A percentile compares a stretch with the other conserved stretches of the same genome.
phyloP scores from a whole-genome alignment of 2,329 filamentous ascomycete species.

The Xylaria sp. region DNA sequence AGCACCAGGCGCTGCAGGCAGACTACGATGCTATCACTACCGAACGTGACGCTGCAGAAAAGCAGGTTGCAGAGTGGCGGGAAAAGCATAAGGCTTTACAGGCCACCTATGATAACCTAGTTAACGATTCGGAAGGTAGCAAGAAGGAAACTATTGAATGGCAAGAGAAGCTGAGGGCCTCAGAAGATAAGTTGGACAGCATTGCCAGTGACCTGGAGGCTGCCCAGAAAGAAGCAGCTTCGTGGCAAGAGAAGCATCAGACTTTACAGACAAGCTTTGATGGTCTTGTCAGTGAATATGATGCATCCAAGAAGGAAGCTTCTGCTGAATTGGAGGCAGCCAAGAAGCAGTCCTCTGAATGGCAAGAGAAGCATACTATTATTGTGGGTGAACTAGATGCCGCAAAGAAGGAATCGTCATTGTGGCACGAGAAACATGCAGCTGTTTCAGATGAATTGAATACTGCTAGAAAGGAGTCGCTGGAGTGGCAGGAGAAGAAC shows the following conservation, averaged over 20 bases:
- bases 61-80: conserved; percentile 39
- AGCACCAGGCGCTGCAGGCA: conserved; percentile 20
- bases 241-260: conserved; percentile 38
- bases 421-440: conserved; percentile 41
- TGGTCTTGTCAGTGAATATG: conserved; percentile 37
- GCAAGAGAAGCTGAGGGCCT: conserved; percentile 45
- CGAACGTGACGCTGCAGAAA: conserved; percentile 37
- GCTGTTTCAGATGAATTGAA: conserved; percentile 40
- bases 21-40: conserved; percentile 10
- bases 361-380: conserved; percentile 40
- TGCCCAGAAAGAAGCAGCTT: conserved; percentile 42
- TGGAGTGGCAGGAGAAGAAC: conserved; percentile 42
- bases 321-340: conserved; percentile 45
- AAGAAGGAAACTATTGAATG: conserved; percentile 36
- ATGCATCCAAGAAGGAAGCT: conserved; percentile 40
- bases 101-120: conserved; percentile 36
- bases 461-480: conserved; percentile 42
- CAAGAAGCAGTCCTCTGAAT: conserved; percentile 47
- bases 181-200: conserved; percentile 37
- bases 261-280: conserved; percentile 26
- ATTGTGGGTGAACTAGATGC: conserved; percentile 40
- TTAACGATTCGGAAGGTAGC: conserved; percentile 42
- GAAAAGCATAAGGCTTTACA: conserved; percentile 42
- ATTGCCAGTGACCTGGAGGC: conserved; percentile 49
- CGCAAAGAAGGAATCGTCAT: conserved; percentile 43